These are phyloP conservation scores for Cladosporium oxysporum DNA, from an alignment of 2,329 filamentous ascomycete species.

Conservation along the genomic window DNA sequence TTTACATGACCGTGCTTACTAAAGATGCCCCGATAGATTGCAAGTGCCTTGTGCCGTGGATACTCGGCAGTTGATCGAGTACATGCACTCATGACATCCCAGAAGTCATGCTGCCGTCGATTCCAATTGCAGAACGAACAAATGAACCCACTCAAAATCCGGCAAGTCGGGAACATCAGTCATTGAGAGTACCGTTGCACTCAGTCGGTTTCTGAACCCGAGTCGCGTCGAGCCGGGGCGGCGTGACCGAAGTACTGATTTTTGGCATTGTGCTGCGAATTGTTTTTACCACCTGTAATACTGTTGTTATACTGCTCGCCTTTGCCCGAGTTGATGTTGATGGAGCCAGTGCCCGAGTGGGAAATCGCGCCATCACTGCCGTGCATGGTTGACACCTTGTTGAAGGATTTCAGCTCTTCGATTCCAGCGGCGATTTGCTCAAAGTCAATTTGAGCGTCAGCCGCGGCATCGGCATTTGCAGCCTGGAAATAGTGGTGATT, in stretches of 20 bases:
- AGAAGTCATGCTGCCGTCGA: too few species aligned
- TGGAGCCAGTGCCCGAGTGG: neutral
- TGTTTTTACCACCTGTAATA: neutral
- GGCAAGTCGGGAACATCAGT: neutral
- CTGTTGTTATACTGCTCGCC: conserved; percentile 5
- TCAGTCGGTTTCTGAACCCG: neutral
- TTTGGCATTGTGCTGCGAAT: neutral
- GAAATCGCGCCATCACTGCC: neutral
- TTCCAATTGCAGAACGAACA: too few species aligned
- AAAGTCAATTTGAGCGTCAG: neutral
- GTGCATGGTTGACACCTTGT: neutral
- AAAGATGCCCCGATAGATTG: too few species aligned
- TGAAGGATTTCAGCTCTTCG: neutral
- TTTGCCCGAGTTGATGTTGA: neutral
- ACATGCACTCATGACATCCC: too few species aligned
- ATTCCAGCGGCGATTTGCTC: neutral
- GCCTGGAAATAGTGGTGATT: too few species aligned
- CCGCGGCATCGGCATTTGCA: neutral
- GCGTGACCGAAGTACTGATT: neutral
- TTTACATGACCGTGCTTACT: too few species aligned
- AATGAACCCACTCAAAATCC: too few species aligned
- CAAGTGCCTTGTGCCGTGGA: too few species aligned
- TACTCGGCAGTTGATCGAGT: too few species aligned
- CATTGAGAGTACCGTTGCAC: too few species aligned
- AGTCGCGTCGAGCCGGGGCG: neutral